Evolutionary conservation across 768 basidiomycete genomes (phyloP).

Genomic region (Leccinum truebloodii): DNA sequence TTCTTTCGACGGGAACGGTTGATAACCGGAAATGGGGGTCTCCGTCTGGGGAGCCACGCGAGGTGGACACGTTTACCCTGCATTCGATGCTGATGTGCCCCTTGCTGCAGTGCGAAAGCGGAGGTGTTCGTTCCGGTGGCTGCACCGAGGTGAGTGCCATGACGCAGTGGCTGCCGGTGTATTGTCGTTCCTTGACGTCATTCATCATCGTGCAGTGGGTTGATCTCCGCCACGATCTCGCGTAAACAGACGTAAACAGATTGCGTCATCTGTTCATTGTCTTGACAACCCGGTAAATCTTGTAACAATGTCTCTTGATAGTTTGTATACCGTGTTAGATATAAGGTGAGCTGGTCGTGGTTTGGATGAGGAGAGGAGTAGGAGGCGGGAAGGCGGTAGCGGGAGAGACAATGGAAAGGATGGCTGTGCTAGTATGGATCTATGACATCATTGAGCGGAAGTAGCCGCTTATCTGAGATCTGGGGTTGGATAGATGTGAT

Average conservation of each 20-base stretch:
- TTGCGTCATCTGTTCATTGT: conserved; percentile 35
- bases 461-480: conserved; percentile 36
- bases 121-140: conserved; percentile 88
- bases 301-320: not conserved
- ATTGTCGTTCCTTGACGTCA: conserved; percentile 31
- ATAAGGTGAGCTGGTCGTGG: not conserved
- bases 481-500: conserved; percentile 30
- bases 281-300: conserved; percentile 30
- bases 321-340: not conserved
- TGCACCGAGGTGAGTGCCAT: conserved; percentile 71
- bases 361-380: not conserved
- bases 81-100: conserved; percentile 18
- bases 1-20: not conserved
- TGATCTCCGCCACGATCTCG: conserved; percentile 62
- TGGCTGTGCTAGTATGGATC: conserved; percentile 4
- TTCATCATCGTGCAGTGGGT: conserved; percentile 39
- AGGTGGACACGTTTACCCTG: conserved; percentile 10
- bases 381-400: not conserved
- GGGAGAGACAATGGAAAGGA: not conserved
- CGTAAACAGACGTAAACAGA: conserved; percentile 39
- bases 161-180: conserved; percentile 20
- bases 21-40: conserved; percentile 21
- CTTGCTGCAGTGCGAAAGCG: conserved; percentile 55
- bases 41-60: conserved; percentile 21
- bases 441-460: conserved; percentile 35